Base-by-base conservation (phyloP, 208 protist species). In the Crithidia bombi region DNA sequence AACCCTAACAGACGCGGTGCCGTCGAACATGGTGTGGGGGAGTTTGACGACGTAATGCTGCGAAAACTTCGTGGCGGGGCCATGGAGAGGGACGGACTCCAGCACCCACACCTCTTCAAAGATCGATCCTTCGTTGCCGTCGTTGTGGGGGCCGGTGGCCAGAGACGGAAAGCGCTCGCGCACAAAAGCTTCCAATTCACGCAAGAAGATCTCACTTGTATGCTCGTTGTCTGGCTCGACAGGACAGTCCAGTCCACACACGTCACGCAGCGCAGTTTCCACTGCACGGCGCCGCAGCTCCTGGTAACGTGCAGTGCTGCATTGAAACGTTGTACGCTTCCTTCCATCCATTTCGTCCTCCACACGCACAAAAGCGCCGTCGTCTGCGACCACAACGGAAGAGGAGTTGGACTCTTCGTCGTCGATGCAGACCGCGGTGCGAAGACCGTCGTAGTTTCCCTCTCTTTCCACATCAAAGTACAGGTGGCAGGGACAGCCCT, bases 391-490 rank as follows among this genome's bases (percentile, higher is more conserved):
- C 5, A 76, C 70, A 2, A n/a, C n/a, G n/a, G 62, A 76, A 11
- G 70, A 76, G 23, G 70, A 70, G 0, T 47, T 1, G 35, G 64
- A 76, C 28, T 26, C 36, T 4, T 69, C 66, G 35, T 69, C 73
- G 39, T 81, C 76, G 0, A 82, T 51, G 12, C 46, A 49, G 26
- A 73, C 47, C 6, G 78, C 52, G 10, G 44, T 49, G 23, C 70
- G 61, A 12, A 78, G 33, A 6, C 52, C 75, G 9, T 66, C 65
- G 51, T 72, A 75, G 55, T 96, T 74, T 4, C 17, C 50, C 26
- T 86, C 85, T 12, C 86, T 70, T 61, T 96, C 91, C n/a, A 96
- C 87, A 67, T 96, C 91, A n/a, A 96, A 79, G 69, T 92, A 96
- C 21, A 94, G 55, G 56, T 92, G 88, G 59, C 91, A 96, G 2